phyloP scores from a whole-genome alignment of 345 rosid genomes.

The Eucalyptus polyanthemos region DNA sequence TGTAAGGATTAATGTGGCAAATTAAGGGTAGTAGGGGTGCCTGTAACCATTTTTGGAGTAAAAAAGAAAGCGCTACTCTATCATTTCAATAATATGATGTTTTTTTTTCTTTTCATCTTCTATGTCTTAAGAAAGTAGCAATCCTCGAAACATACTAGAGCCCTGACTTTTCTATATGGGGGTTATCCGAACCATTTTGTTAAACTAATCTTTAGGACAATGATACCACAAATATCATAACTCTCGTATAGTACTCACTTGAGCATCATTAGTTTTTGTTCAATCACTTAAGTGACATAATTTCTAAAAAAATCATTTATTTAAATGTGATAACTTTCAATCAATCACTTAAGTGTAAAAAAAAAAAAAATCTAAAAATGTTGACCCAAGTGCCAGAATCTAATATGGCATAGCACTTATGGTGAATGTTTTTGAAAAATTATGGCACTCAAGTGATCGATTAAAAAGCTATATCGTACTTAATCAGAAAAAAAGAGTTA shows the following conservation, averaged over 20 bases:
- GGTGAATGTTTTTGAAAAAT: too few species aligned
- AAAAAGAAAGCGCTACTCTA: not conserved
- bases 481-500: rapidly evolving
- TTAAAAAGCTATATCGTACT: rapidly evolving
- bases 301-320: too few species aligned
- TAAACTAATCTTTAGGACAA: not conserved
- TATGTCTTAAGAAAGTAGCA: not conserved
- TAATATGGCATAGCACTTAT: rapidly evolving
- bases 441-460: too few species aligned
- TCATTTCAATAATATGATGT: rapidly evolving
- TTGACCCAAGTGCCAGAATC: too few species aligned
- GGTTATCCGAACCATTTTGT: not conserved
- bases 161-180: not conserved
- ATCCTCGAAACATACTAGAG: not conserved
- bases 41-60: not conserved
- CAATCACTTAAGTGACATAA: too few species aligned
- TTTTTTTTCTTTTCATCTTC: too few species aligned
- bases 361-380: too few species aligned
- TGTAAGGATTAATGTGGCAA: not conserved
- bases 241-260: rapidly evolving
- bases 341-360: too few species aligned
- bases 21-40: not conserved
- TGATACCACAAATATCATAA: too few species aligned
- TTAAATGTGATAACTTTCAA: not conserved
- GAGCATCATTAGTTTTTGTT: too few species aligned